Conservation (phyloP, 768 basidiomycete species). For the Termitomyces bulborhizus region DNA sequence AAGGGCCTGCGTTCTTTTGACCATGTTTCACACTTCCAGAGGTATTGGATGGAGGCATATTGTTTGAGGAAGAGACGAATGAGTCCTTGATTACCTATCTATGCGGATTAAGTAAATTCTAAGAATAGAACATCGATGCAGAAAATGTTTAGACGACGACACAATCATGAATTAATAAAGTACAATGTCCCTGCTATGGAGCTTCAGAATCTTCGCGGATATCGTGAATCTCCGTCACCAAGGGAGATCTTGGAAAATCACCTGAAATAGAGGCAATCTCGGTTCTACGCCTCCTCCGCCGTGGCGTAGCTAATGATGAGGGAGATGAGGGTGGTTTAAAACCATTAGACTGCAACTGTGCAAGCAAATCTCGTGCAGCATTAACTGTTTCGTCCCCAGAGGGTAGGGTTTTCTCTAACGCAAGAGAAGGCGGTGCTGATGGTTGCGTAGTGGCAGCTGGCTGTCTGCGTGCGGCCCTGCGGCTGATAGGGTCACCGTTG, state of each 20-base stretch:
- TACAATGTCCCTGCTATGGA: constrained; percentile 5
- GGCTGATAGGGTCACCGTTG: constrained; percentile 58
- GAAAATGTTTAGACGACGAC: not conserved
- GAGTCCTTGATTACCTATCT: not conserved
- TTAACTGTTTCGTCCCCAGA: constrained; percentile 32
- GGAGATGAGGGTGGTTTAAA: constrained; percentile 51
- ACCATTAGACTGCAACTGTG: constrained; percentile 64
- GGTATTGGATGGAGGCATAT: not conserved
- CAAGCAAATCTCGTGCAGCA: constrained; percentile 71
- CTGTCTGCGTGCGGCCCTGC: constrained; percentile 50
- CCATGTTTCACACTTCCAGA: not conserved
- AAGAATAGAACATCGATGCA: not conserved
- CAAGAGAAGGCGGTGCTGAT: constrained; percentile 27
- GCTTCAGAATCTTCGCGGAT: constrained; percentile 9
- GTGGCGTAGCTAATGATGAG: constrained; percentile 30
- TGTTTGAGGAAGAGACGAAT: not conserved
- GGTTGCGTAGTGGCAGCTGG: constrained; percentile 30
- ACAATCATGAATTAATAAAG: not conserved
- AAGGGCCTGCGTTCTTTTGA: constrained; percentile 11
- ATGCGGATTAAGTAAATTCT: not conserved
- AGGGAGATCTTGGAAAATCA: constrained; percentile 26
- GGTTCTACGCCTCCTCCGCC: constrained; percentile 31
- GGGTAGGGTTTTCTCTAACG: constrained; percentile 25
- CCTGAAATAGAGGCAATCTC: constrained; percentile 18
- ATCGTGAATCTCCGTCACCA: constrained; percentile 26